phyloP scores from a whole-genome alignment of 192 early-diverging fungal species.

The Gigaspora rosea region DNA sequence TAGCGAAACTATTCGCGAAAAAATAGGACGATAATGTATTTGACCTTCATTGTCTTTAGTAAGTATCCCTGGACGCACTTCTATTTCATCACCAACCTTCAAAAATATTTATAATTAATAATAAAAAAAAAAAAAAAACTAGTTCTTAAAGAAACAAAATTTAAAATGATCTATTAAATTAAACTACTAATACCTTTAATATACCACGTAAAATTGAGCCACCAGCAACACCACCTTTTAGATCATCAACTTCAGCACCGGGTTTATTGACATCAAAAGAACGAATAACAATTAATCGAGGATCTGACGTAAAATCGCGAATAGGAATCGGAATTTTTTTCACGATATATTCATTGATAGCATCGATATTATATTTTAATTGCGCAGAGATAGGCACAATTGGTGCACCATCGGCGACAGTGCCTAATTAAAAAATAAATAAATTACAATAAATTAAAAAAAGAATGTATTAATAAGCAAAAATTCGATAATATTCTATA shows the following conservation, averaged over 20 bases:
- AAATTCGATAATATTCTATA: neutral
- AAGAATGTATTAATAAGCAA: neutral
- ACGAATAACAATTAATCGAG: conserved; percentile 96
- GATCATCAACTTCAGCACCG: conserved; percentile 86
- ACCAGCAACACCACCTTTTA: conserved; percentile 98
- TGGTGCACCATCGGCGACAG: conserved; percentile 91
- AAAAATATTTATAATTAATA: conserved; percentile 27
- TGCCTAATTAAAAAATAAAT: conserved; percentile 42
- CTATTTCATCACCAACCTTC: conserved; percentile 91
- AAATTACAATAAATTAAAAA: neutral
- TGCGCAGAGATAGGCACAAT: conserved; percentile 98
- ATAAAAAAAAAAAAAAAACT: neutral
- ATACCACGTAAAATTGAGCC: conserved; percentile 94
- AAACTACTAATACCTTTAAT: conserved; percentile 52
- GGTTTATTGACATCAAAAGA: conserved; percentile 99
- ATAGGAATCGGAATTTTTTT: conserved; percentile 94
- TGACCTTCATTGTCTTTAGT: conserved; percentile 83
- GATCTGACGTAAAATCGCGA: conserved; percentile 89
- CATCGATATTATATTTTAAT: conserved; percentile 98
- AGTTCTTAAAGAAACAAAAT: neutral
- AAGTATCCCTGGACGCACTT: conserved; percentile 94
- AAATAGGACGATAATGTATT: conserved; percentile 82
- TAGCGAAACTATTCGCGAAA: conserved; percentile 85
- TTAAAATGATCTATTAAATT: neutral
- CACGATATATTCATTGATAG: conserved; percentile 96